Conservation (phyloP, 495 filamentous ascomycete species). For the Penicillium arizonense region DNA sequence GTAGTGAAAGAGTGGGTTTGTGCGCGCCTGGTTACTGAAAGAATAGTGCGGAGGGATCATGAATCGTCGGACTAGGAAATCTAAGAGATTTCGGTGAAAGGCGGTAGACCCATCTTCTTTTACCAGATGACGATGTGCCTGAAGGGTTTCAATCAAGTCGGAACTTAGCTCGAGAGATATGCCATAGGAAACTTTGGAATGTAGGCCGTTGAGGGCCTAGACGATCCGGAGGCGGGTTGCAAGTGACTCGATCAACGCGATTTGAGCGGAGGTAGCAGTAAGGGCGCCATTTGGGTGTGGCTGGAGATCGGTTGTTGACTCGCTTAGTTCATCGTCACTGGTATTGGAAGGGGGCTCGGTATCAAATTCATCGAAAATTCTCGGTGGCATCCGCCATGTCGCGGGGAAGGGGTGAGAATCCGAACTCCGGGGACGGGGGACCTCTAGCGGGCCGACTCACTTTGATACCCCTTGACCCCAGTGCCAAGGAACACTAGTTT, state of each 20-base stretch:
- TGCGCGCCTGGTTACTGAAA: neutral
- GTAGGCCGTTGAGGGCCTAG: neutral
- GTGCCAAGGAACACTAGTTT: no score
- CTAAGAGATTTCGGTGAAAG: neutral
- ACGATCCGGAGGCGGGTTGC: neutral
- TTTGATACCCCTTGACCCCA: no score
- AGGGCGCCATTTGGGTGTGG: neutral
- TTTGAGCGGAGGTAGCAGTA: neutral
- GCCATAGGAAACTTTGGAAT: neutral
- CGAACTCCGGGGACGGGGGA: no score
- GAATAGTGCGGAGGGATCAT: neutral
- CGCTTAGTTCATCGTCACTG: neutral
- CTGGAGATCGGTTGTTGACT: neutral
- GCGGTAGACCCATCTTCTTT: neutral
- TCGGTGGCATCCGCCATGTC: no score
- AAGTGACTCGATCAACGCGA: neutral
- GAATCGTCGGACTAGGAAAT: neutral
- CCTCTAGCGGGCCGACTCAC: no score
- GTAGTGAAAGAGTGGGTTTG: neutral
- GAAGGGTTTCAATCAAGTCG: neutral
- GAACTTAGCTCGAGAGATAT: neutral
- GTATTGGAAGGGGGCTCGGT: neutral
- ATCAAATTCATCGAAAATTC: neutral
- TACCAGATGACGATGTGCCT: neutral
- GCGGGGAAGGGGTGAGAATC: no score